Base-by-base conservation (phyloP, 306 rosid genomes). In the Abrus precatorius region DNA sequence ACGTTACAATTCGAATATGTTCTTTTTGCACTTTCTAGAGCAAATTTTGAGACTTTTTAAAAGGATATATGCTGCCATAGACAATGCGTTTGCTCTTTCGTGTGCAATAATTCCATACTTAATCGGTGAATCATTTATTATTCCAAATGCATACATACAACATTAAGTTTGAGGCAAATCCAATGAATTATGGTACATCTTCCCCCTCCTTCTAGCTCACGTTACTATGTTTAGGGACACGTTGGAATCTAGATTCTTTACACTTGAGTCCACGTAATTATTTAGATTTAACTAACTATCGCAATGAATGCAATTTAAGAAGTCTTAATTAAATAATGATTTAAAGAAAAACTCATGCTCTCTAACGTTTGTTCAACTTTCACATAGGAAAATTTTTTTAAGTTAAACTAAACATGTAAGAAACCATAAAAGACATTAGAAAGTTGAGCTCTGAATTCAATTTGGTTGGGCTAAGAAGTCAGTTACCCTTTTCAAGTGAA, bases 1-100 rank as follows among this genome's bases (percentile, higher is more conserved):
- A 33, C 28, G 80, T 44, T 76, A 52, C 82, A 30, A 52, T 65
- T 78, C 77, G 87, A 74, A 43, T 71, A 78, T 89, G 85, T 83
- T 60, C 78, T 1, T 77, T 79, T 82, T 84, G 85, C 69, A 34
- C 78, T 72, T 80, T 84, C 75, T 77, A 56, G 5, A 53, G 68
- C 86, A 43, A 73, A 68, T 48, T 53, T 65, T 2, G 2, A 7
- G 3, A 28, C 29, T 13, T 1, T 40, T 69, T 76, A n/a, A 38
- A 9, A 68, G 75, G 59, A 77, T 62, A 77, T 75, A 65, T 78
- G 62, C 86, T 71, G 38, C 54, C 32, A n/a, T 41, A 5, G 28
- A 53, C 50, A 38, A 40, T 12, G 56, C 53, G 6, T 2, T 52
- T 60, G 20, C 34, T 36, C 57, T 57, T 79, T 47, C 9, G 27